These are phyloP conservation scores for Sarocladiaceae sp. DNA, from an alignment of 2,329 filamentous ascomycete species.

Conservation along the genomic window DNA sequence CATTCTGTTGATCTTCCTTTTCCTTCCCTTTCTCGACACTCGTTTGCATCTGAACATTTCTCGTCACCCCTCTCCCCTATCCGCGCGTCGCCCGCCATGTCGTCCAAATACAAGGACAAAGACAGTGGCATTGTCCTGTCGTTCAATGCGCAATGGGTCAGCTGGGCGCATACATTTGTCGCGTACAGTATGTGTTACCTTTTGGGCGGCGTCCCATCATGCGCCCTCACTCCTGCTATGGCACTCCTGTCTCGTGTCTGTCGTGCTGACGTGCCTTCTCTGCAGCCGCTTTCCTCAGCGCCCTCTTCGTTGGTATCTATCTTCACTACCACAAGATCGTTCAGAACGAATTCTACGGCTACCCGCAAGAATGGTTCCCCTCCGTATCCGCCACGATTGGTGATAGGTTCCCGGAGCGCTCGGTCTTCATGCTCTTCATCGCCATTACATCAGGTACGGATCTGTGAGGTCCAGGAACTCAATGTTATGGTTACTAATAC, in stretches of 20 bases:
- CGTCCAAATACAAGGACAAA: slow-evolving; percentile 59
- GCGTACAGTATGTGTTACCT: slow-evolving; percentile 64
- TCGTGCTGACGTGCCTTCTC: background rate
- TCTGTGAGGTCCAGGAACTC: too few relatives aligned
- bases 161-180: slow-evolving; percentile 77
- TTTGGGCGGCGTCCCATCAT: slow-evolving; percentile 16
- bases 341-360: slow-evolving; percentile 92
- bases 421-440: slow-evolving; percentile 96
- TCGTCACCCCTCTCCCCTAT: slow-evolving; percentile 14
- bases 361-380: slow-evolving; percentile 93
- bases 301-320: slow-evolving; percentile 71
- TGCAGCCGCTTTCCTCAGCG: slow-evolving; percentile 78
- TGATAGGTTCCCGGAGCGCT: slow-evolving; percentile 93
- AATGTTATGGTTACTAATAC: slow-evolving; percentile 2
- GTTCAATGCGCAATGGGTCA: slow-evolving; percentile 86
- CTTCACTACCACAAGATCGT: slow-evolving; percentile 98
- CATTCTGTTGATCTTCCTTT: slow-evolving; percentile 4
- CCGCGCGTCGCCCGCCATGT: slow-evolving; percentile 22
- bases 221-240: too few relatives aligned
- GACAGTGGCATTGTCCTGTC: slow-evolving; percentile 54
- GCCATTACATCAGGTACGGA: slow-evolving; percentile 80
- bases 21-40: slow-evolving; percentile 1
- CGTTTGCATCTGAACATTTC: slow-evolving; percentile 23
- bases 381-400: slow-evolving; percentile 96
- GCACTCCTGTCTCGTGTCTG: background rate